phyloP scores from a whole-genome alignment of 768 basidiomycete genomes.

The Stropharia rugosoannulata region DNA sequence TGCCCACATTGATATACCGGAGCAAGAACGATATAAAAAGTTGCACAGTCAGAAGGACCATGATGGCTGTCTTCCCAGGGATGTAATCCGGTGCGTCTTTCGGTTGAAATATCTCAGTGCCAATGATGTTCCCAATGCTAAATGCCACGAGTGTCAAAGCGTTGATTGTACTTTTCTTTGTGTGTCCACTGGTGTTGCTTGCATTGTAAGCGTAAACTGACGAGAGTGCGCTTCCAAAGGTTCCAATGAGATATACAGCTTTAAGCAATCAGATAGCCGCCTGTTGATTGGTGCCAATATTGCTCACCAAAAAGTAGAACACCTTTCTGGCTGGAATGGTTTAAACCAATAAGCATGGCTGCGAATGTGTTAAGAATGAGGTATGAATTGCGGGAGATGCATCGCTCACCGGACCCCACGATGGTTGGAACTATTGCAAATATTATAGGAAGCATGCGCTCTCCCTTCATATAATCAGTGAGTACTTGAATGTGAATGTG shows the following conservation, averaged over 20 bases:
- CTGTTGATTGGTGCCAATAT: neutral
- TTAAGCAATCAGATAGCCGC: neutral
- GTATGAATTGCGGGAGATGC: neutral
- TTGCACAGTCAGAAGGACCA: slow-evolving; percentile 55
- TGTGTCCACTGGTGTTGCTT: slow-evolving; percentile 62
- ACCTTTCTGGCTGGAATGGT: slow-evolving; percentile 46
- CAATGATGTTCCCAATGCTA: slow-evolving; percentile 59
- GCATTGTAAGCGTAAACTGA: slow-evolving; percentile 66
- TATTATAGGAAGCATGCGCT: slow-evolving; percentile 61
- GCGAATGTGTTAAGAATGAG: neutral
- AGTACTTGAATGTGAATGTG: neutral
- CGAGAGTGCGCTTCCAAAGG: slow-evolving; percentile 59
- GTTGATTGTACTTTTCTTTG: slow-evolving; percentile 69
- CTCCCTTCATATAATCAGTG: slow-evolving; percentile 32
- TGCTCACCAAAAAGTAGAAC: slow-evolving; percentile 52
- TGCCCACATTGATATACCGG: slow-evolving; percentile 51
- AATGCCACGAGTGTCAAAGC: slow-evolving; percentile 58
- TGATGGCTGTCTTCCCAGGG: slow-evolving; percentile 65
- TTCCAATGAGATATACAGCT: slow-evolving; percentile 52
- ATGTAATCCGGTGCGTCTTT: slow-evolving; percentile 63
- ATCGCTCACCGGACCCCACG: slow-evolving; percentile 44
- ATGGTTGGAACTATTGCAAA: slow-evolving; percentile 60
- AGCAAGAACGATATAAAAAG: slow-evolving; percentile 46
- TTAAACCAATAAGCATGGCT: slow-evolving; percentile 56
- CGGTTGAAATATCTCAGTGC: slow-evolving; percentile 62